Evolutionary conservation across 2,329 filamentous ascomycete species (phyloP), one percentile per base, ranked within the genome.

Genomic region (Scedosporium apiospermum): DNA sequence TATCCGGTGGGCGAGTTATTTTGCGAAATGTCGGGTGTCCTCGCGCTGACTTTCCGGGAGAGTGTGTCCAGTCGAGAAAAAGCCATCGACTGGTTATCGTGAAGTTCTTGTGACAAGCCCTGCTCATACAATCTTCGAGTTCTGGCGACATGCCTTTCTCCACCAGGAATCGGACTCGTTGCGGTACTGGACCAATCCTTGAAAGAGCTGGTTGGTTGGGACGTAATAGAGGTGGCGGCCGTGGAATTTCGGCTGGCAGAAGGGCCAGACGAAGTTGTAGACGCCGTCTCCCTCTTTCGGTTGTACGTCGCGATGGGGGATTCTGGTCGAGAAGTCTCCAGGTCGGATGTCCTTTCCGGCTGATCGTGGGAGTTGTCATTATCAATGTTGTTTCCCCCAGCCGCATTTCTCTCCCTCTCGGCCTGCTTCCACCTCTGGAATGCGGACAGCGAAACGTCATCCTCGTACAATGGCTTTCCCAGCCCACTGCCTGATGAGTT

Each of bases 151-250:
- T 80, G 85, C 63, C 64, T 66, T 14, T 66, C 63, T 6, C 26
- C 51, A n/a, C 30, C 41, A 5, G 62, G 57, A 27, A 51, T 9
- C 16, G 61, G 61, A 27, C 61, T 58, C 26, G 60, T 59, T 7
- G 63, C n/a, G 3, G 41, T 57, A 49, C 30, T 10, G 34, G 51
- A 30, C 23, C 72, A 75, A 44, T 86, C 83, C 65, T 81, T 85
- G 46, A 49, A 14, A 21, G 27, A 44, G 26, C 9, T 58, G 34
- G 81, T 72, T 16, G 77, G 77, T 64, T 93, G 90, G 0, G 92
- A 96, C n/a, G 87, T 85, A 60, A 96, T 79, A 0, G 93, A 97
- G 0, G 92, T 97, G 3, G 91, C 92, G 6, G 92, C 90, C 1
- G 93, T 96, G 0, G 93, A 97, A 62, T 85, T 87, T 30, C 90